Conservation (phyloP, 345 rosid genomes). For the Stellera chamaejasme region DNA sequence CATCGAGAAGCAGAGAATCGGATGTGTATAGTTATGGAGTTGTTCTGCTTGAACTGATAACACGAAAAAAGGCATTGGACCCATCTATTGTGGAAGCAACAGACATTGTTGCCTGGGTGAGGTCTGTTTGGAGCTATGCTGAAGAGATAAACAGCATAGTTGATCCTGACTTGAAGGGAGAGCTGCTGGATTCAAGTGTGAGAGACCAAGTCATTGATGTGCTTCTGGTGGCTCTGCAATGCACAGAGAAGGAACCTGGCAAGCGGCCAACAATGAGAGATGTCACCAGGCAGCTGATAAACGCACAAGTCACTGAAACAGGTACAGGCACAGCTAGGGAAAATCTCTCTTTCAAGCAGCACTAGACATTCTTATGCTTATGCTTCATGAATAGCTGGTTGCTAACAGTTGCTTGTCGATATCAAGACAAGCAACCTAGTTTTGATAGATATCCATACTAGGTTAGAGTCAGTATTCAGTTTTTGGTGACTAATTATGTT, state of each 20-base stretch:
- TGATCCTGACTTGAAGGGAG: constrained; percentile 36
- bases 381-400: no score
- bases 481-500: no score
- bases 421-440: no score
- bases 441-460: no score
- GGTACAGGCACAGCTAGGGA: no score
- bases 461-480: no score
- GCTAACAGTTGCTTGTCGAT: no score
- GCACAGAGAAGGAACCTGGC: constrained; percentile 48
- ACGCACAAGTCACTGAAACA: constrained; percentile 9
- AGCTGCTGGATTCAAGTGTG: constrained; percentile 38
- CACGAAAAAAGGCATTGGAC: constrained; percentile 45
- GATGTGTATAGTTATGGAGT: constrained; percentile 72
- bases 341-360: no score
- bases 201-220: constrained; percentile 42
- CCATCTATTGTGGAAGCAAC: constrained; percentile 23
- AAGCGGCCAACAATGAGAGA: constrained; percentile 65
- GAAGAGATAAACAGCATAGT: constrained; percentile 29
- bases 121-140: constrained; percentile 31
- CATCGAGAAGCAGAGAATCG: constrained; percentile 41
- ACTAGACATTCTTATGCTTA: no score
- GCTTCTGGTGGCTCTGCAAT: constrained; percentile 44
- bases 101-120: constrained; percentile 38
- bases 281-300: constrained; percentile 43
- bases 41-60: constrained; percentile 55